Percentiles rank a stretch among this genome's conserved stretches.
Evolutionary conservation across 1,284 basidiomycete species (phyloP).

Genomic region (Pascua guehoae): DNA sequence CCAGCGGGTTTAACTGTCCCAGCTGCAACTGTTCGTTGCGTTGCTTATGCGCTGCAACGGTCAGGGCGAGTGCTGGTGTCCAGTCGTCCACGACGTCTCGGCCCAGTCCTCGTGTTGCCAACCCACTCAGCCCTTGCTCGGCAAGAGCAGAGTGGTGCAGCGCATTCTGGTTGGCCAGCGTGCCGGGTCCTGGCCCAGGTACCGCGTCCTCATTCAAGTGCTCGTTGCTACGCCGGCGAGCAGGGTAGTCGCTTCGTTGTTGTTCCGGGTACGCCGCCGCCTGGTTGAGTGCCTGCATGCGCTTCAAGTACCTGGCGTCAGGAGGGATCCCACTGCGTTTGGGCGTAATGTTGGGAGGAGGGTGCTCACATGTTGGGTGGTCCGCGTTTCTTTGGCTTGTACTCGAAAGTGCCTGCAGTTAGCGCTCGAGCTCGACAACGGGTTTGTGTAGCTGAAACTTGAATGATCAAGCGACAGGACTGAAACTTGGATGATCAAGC

Average conservation of each 20-base stretch:
- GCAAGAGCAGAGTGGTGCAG: constrained; percentile 10
- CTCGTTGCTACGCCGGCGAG: neutral
- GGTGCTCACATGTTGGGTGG: constrained; percentile 74
- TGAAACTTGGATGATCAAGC: neutral
- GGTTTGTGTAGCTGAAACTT: neutral
- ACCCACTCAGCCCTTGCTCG: constrained; percentile 5
- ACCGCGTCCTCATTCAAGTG: neutral
- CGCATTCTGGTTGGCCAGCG: constrained; percentile 20
- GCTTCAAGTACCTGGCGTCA: constrained; percentile 22
- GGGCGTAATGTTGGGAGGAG: neutral
- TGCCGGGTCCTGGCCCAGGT: constrained; percentile 19
- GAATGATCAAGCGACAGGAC: neutral
- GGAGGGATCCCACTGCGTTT: neutral
- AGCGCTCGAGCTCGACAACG: no score
- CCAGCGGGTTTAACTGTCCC: neutral
- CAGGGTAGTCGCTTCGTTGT: neutral
- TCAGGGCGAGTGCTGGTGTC: constrained; percentile 8
- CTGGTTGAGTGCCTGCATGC: constrained; percentile 18
- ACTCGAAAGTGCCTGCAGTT: constrained; percentile 65
- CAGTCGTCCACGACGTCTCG: constrained; percentile 14
- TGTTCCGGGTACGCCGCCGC: constrained; percentile 3
- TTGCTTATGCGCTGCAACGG: constrained; percentile 5
- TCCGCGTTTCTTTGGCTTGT: constrained; percentile 84
- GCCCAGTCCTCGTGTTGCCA: constrained; percentile 1
- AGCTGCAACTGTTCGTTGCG: neutral